Conservation (phyloP, 116 monocot species). For the Posidonia oceanica region DNA sequence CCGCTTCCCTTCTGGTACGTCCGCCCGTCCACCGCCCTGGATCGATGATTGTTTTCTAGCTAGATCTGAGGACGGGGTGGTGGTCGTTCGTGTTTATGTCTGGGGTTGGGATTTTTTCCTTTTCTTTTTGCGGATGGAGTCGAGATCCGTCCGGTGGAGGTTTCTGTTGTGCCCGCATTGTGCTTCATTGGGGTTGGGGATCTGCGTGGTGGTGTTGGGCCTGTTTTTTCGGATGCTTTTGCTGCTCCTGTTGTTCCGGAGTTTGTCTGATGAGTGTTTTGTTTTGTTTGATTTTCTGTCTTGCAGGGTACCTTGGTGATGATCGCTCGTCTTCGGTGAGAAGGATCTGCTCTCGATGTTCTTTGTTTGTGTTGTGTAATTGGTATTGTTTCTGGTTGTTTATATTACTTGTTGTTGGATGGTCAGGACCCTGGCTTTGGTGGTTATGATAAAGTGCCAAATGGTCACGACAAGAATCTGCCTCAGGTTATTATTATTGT, state of each 20-base stretch:
- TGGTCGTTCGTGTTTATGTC: background rate
- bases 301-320: constrained; percentile 24
- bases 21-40: background rate
- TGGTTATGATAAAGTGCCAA: constrained; percentile 1
- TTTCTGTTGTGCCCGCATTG: background rate
- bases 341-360: background rate
- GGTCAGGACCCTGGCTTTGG: constrained; percentile 13
- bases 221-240: background rate
- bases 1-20: constrained; percentile 31
- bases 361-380: background rate
- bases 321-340: constrained; percentile 13
- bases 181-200: background rate
- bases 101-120: background rate
- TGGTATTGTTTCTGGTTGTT: background rate
- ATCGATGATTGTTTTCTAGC: background rate
- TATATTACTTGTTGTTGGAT: background rate
- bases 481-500: constrained; percentile 19
- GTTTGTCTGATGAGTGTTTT: background rate
- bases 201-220: background rate
- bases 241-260: background rate
- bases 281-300: background rate
- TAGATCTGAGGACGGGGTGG: background rate
- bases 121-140: background rate
- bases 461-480: constrained; percentile 5
- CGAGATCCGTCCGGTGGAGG: background rate